Percentiles rank a stretch among this genome's conserved stretches.
These are phyloP conservation scores for Lactarius tabidus DNA, from an alignment of 768 basidiomycete species.

Conservation along the genomic window DNA sequence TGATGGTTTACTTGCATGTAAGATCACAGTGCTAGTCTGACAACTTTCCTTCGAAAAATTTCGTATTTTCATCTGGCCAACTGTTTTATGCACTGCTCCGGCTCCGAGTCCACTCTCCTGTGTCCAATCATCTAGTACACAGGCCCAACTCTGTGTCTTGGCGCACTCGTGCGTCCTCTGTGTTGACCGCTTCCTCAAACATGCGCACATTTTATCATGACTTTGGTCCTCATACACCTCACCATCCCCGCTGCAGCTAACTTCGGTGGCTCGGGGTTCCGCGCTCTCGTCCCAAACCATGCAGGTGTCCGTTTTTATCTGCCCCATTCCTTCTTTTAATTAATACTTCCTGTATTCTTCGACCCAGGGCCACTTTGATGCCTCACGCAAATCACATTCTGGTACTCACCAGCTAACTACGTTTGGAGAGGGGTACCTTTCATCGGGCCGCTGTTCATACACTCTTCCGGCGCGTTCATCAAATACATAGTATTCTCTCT, in stretches of 20 bases:
- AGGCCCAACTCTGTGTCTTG: slow-evolving; percentile 2
- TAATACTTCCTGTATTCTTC: not conserved
- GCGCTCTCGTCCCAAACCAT: slow-evolving; percentile 61
- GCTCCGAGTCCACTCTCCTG: too few relatives aligned
- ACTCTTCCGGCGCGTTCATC: slow-evolving; percentile 52
- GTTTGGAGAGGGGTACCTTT: slow-evolving; percentile 62
- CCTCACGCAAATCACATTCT: too few relatives aligned
- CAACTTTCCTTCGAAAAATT: not conserved
- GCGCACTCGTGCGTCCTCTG: slow-evolving; percentile 24
- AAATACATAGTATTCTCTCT: slow-evolving; percentile 57
- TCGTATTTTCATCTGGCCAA: not conserved
- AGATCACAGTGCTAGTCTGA: not conserved
- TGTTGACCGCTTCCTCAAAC: slow-evolving; percentile 60
- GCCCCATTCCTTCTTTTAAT: too few relatives aligned
- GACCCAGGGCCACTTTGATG: slow-evolving; percentile 70
- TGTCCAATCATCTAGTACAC: not conserved
- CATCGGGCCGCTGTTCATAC: slow-evolving; percentile 69
- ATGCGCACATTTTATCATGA: slow-evolving; percentile 66
- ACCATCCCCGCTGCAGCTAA: slow-evolving; percentile 69
- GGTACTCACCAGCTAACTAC: slow-evolving; percentile 76
- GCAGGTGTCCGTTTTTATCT: too few relatives aligned
- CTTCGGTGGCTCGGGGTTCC: slow-evolving; percentile 62
- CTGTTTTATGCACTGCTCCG: not conserved
- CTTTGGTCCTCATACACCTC: slow-evolving; percentile 83
- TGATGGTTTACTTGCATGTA: too few relatives aligned